Evolutionary conservation across 192 early-diverging fungal species (phyloP), one percentile per base, ranked within the genome.

Genomic region (Entomortierella chlamydospora): DNA sequence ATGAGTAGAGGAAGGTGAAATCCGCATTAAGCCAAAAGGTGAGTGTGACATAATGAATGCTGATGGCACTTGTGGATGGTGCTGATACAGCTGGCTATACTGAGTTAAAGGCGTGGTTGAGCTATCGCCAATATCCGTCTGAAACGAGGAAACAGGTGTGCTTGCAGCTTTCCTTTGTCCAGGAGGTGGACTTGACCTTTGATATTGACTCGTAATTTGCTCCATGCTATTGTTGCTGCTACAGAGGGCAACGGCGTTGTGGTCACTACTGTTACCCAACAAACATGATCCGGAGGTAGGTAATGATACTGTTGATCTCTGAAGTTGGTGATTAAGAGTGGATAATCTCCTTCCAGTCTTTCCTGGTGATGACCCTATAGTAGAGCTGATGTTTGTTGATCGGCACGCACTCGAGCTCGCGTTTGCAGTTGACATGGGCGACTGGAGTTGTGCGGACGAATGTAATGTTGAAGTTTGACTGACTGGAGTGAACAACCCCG

Each of bases 301-400:
- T 33, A 47, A 12, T 47, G 15, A 20, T 47, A 20, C 4, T 43
- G 62, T 53, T 23, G 67, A 52, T 33, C 67, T 31, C n/a, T 60
- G 67, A 11, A 53, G 31, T 42, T 69, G 67, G 6, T 58, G 33
- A 39, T 52, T 49, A 10, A 64, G 50, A 26, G 31, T 34, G 8
- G 22, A 10, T 13, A 64, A 23, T 23, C 33, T 64, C 33, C 50
- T 51, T 0, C 31, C 5, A 18, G 39, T n/a, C 58, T 13, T 25
- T 4, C 9, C 20, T 20, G 58, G 18, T 5, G 13, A 39, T 22
- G 41, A 22, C 25, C 52, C 52, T 29, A 25, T 10, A n/a, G n/a
- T n/a, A 23, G 4, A 34, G 55, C 55, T 57, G 55, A 57, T 55
- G 28, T 55, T 26, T 55, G 53, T 57, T 57, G 55, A 57, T 57